Percentiles rank a stretch among this genome's conserved stretches.
phyloP scores from a whole-genome alignment of 1,139 yeast species.

The Chernovozyma aurita region DNA sequence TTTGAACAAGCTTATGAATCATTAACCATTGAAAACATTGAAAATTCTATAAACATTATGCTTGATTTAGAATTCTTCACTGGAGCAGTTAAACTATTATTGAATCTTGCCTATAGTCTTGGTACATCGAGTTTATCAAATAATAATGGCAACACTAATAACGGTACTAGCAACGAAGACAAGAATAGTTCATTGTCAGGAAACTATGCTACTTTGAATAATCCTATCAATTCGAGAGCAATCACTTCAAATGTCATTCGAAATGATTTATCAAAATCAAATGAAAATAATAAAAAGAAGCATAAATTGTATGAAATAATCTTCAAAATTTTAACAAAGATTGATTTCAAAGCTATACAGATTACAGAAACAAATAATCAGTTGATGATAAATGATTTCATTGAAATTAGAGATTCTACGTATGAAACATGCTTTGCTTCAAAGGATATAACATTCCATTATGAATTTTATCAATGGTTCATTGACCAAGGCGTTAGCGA shows the following conservation, averaged over 20 bases:
- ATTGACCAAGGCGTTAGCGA: conserved; percentile 74
- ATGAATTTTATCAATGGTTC: conserved; percentile 90
- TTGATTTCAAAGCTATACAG: conserved; percentile 63
- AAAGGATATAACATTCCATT: conserved; percentile 80
- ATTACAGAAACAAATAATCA: conserved; percentile 42
- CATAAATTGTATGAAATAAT: conserved; percentile 64
- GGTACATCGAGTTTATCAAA: conserved; percentile 27
- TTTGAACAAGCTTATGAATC: conserved; percentile 80
- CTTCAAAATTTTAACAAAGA: conserved; percentile 66
- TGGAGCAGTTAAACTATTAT: conserved; percentile 81
- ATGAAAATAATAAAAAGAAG: conserved; percentile 32
- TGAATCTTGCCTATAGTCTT: conserved; percentile 68
- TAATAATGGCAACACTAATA: conserved; percentile 6
- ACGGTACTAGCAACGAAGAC: conserved; percentile 9
- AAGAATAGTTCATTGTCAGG: conserved; percentile 5
- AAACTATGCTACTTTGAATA: conserved; percentile 3
- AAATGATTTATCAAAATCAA: conserved; percentile 10
- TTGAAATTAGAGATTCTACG: conserved; percentile 63
- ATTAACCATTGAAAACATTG: conserved; percentile 72
- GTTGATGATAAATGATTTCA: conserved; percentile 47
- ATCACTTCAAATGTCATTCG: conserved; percentile 5
- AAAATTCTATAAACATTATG: conserved; percentile 78
- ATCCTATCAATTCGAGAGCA: conserved; percentile 4
- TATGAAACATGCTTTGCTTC: conserved; percentile 72
- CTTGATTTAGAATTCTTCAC: conserved; percentile 71